Percentiles rank a stretch among this genome's conserved stretches.
Conservation (phyloP, 352 stramenopile genomes). For the Pythium scleroteichum region DNA sequence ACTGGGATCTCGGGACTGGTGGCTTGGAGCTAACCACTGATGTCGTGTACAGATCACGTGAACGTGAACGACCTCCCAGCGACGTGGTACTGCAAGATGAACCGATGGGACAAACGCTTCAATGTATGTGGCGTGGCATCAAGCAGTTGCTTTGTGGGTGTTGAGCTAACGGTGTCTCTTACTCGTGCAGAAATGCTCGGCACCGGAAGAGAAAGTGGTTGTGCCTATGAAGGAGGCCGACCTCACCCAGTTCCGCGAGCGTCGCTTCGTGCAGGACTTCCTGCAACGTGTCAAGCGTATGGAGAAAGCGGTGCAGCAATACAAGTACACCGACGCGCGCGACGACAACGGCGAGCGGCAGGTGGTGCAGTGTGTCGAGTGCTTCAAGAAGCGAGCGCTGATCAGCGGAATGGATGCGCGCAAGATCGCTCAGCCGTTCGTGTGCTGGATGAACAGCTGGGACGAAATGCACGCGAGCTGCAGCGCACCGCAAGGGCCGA, state of each 20-base stretch:
- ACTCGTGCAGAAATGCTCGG: slow-evolving; percentile 65
- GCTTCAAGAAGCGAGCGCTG: slow-evolving; percentile 70
- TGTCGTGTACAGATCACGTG: slow-evolving; percentile 61
- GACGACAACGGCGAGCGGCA: slow-evolving; percentile 72
- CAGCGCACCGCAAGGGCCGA: slow-evolving; percentile 58
- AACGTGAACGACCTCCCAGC: slow-evolving; percentile 74
- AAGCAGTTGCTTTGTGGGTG: too few relatives aligned
- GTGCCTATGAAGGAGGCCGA: slow-evolving; percentile 70
- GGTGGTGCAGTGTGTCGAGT: slow-evolving; percentile 70
- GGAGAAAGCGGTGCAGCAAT: slow-evolving; percentile 65
- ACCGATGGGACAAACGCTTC: slow-evolving; percentile 76
- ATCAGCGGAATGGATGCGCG: slow-evolving; percentile 71
- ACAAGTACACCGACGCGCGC: slow-evolving; percentile 61
- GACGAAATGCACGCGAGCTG: slow-evolving; percentile 79
- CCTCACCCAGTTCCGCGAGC: slow-evolving; percentile 59
- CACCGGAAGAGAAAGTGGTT: slow-evolving; percentile 64
- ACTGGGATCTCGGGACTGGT: too few relatives aligned
- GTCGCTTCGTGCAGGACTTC: slow-evolving; percentile 68
- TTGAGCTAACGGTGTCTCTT: not conserved
- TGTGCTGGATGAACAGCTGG: slow-evolving; percentile 84
- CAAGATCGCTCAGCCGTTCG: slow-evolving; percentile 73
- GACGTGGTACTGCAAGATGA: slow-evolving; percentile 88
- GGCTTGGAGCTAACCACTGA: slow-evolving; percentile 6
- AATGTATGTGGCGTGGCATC: slow-evolving; percentile 74
- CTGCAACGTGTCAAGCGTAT: slow-evolving; percentile 72